Evolutionary conservation across 2,329 filamentous ascomycete species (phyloP).

Genomic region (Curvularia sp.): DNA sequence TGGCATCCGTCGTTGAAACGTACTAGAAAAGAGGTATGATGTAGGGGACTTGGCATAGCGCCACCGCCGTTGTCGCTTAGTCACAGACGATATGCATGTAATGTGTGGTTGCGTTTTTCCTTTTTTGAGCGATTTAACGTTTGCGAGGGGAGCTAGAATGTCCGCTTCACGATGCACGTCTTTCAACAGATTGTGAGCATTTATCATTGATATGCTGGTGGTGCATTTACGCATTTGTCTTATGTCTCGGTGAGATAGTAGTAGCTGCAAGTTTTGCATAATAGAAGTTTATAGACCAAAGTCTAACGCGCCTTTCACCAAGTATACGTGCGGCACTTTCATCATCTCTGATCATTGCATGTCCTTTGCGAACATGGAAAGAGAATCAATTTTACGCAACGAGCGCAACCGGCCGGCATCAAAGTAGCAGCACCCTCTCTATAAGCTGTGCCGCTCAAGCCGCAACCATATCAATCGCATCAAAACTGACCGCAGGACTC

Average conservation of each 20-base stretch:
- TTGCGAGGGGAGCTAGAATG: neutral
- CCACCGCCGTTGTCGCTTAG: neutral
- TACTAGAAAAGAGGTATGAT: neutral
- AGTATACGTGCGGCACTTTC: too few relatives aligned
- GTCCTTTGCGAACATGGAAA: neutral
- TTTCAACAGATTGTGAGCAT: neutral
- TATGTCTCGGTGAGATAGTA: neutral
- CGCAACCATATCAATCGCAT: constrained; percentile 30
- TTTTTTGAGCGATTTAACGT: neutral
- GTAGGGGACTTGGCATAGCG: neutral
- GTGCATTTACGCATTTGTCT: neutral
- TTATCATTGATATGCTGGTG: neutral
- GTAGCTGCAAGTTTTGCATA: neutral
- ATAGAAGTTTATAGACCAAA: neutral
- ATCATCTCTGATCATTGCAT: too few relatives aligned
- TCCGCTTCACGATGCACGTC: neutral
- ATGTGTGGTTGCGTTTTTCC: neutral
- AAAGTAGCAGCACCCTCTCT: neutral
- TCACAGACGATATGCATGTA: neutral
- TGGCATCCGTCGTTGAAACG: neutral
- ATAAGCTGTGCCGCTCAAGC: constrained; percentile 1
- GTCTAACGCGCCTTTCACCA: too few relatives aligned
- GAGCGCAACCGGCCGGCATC: neutral
- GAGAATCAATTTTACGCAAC: neutral
- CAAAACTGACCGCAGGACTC: constrained; percentile 30